Conservation (phyloP, 306 rosid species). For the Medicago ruthenica region DNA sequence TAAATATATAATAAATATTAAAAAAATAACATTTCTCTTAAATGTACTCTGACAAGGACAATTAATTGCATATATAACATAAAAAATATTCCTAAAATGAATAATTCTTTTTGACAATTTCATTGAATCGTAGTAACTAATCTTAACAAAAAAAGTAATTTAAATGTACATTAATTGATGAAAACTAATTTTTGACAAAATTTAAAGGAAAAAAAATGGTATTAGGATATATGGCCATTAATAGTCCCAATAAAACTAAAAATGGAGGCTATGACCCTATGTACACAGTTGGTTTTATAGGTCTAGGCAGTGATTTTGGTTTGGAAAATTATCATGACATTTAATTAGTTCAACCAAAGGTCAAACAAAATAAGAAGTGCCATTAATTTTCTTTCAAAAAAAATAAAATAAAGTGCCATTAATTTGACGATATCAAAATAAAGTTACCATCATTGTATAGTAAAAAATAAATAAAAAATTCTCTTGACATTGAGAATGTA, state of each 20-base stretch:
- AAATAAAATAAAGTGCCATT: not conserved
- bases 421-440: not conserved
- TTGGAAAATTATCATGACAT: constrained; percentile 3
- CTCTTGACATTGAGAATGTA: not conserved
- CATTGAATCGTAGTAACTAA: too few species aligned
- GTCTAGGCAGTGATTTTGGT: not conserved
- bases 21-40: too few species aligned
- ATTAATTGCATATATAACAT: too few species aligned
- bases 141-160: too few species aligned
- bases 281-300: not conserved
- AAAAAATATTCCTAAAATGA: too few species aligned
- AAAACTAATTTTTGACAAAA: too few species aligned
- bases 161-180: too few species aligned
- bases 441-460: not conserved
- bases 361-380: not conserved
- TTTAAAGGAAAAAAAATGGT: too few species aligned
- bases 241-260: too few species aligned
- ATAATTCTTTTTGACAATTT: too few species aligned
- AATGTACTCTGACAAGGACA: too few species aligned
- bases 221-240: not conserved
- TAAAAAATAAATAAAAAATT: not conserved
- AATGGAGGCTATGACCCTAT: not conserved
- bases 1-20: too few species aligned
- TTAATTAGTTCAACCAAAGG: not conserved
- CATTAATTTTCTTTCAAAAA: not conserved